Conservation (phyloP, 371 early-diverging fungal genomes). For the Polyrhizophydium stewartii region DNA sequence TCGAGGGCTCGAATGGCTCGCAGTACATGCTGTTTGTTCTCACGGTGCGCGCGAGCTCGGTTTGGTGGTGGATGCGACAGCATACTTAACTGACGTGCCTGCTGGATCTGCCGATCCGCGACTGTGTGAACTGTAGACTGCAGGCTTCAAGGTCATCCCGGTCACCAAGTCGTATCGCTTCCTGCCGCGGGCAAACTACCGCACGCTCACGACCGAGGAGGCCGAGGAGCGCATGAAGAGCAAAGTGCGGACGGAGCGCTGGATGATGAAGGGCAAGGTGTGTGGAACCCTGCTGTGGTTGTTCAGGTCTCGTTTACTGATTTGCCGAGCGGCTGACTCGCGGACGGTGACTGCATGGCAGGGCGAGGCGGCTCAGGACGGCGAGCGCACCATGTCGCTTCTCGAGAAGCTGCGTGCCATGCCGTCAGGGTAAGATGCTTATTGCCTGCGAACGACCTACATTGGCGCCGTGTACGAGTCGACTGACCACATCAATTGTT, state of each 20-base stretch:
- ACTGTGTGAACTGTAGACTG: no score
- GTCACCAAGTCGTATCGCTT: conserved; percentile 92
- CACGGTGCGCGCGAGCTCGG: conserved; percentile 21
- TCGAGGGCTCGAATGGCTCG: conserved; percentile 74
- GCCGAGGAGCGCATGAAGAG: conserved; percentile 80
- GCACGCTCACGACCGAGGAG: conserved; percentile 83
- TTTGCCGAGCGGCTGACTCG: not conserved
- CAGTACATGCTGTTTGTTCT: conserved; percentile 81
- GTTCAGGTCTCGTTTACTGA: not conserved
- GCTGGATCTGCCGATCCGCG: no score
- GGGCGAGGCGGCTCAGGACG: not conserved
- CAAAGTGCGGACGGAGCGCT: conserved; percentile 14
- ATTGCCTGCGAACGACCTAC: no score
- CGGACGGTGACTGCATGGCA: not conserved
- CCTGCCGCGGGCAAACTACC: conserved; percentile 69
- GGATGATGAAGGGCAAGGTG: conserved; percentile 24
- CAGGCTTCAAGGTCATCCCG: conserved; percentile 84
- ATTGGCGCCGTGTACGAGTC: no score
- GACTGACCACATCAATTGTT: no score
- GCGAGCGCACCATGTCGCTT: not conserved
- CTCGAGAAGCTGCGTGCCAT: not conserved
- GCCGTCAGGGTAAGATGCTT: no score
- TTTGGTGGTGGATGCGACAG: not conserved
- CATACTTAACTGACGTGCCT: no score
- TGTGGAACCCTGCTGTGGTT: not conserved